Percentiles rank a stretch among this genome's conserved stretches.
These are phyloP conservation scores for Nectriaceae sp. DNA, from an alignment of 2,329 filamentous ascomycete genomes.

Conservation along the genomic window DNA sequence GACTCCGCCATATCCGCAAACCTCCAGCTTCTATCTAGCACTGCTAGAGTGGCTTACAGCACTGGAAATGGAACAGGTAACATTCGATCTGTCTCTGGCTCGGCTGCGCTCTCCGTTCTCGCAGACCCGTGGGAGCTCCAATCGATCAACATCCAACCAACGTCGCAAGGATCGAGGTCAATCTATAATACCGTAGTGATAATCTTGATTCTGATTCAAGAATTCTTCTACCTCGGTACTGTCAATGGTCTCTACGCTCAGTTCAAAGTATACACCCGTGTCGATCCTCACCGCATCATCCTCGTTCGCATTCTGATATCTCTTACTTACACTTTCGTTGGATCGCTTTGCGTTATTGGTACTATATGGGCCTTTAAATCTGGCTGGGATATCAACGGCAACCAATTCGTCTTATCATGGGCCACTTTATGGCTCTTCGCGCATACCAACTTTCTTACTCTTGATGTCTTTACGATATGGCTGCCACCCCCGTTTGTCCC, in stretches of 20 bases:
- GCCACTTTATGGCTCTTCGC: constrained; percentile 39
- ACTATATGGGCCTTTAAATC: constrained; percentile 45
- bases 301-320: constrained; percentile 17
- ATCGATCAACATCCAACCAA: constrained; percentile 22
- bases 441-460: constrained; percentile 42
- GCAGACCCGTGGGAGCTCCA: constrained; percentile 23
- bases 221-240: constrained; percentile 29
- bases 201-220: constrained; percentile 24
- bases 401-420: constrained; percentile 27
- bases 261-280: constrained; percentile 21
- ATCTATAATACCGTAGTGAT: constrained; percentile 28
- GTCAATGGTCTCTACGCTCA: constrained; percentile 20
- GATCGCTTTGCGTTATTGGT: constrained; percentile 12
- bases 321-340: constrained; percentile 16
- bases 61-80: constrained; percentile 16
- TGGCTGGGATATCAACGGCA: constrained; percentile 38
- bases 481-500: constrained; percentile 40
- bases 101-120: constrained; percentile 16
- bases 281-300: constrained; percentile 12
- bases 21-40: constrained; percentile 12
- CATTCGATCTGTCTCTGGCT: constrained; percentile 12
- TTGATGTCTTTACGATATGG: constrained; percentile 34
- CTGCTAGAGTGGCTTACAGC: constrained; percentile 14
- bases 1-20: constrained; percentile 16
- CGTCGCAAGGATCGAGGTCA: constrained; percentile 21